Percentiles rank a stretch among this genome's conserved stretches.
Conservation (phyloP, 1,284 basidiomycete species). For the Leccinum fallax region DNA sequence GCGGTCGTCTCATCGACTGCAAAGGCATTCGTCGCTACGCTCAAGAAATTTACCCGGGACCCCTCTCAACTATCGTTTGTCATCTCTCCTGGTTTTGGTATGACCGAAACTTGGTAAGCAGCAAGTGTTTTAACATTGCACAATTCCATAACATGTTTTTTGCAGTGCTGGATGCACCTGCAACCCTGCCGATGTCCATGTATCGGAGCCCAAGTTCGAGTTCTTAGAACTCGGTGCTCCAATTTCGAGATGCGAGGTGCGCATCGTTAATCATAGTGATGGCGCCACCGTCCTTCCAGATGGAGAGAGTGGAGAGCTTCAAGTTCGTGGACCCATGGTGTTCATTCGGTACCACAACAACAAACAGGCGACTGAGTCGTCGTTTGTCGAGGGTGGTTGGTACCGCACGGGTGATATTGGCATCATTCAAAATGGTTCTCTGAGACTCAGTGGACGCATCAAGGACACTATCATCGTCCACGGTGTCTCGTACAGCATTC, state of each 20-base stretch:
- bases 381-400: constrained; percentile 43
- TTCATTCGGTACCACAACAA: constrained; percentile 43
- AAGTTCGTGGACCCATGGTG: constrained; percentile 38
- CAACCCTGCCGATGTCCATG: constrained; percentile 18
- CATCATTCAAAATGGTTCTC: constrained; percentile 35
- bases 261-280: constrained; percentile 31
- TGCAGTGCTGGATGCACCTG: constrained; percentile 38
- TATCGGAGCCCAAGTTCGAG: constrained; percentile 19
- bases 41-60: constrained; percentile 29
- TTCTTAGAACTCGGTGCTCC: constrained; percentile 30
- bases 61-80: constrained; percentile 22
- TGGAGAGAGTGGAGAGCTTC: constrained; percentile 37
- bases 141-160: background rate
- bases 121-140: background rate
- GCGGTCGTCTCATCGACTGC: constrained; percentile 42
- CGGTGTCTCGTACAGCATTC: constrained; percentile 41
- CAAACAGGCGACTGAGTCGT: constrained; percentile 33
- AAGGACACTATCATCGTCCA: constrained; percentile 44
- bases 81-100: constrained; percentile 43
- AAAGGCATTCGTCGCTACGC: constrained; percentile 34
- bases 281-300: constrained; percentile 22
- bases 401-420: constrained; percentile 43
- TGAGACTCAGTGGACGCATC: constrained; percentile 41
- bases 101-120: constrained; percentile 42
- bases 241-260: constrained; percentile 26